Evolutionary conservation across 2,329 filamentous ascomycete genomes (phyloP), one percentile per base, ranked within the genome.

Genomic region (Colletotrichum tofieldiae): DNA sequence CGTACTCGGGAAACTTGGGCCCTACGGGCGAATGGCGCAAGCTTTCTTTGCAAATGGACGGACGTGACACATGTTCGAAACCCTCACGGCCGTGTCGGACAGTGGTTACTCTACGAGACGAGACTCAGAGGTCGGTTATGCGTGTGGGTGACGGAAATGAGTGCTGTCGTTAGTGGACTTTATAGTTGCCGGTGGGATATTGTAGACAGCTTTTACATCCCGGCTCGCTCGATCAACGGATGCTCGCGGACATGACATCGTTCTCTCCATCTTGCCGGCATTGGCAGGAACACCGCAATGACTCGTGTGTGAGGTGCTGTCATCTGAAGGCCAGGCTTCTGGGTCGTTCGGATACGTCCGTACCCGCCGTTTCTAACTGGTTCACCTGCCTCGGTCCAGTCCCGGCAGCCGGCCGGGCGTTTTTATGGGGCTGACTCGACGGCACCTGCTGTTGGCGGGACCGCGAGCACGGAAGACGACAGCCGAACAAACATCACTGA

Each of bases 241-340:
- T 0, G 37, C 20, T 26, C 23, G 26, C 29, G 51, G 62, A 47
- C 51, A 47, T 56, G 11, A 37, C 0, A 14, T 32, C 23, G 23
- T 26, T 26, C 23, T 51, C 29, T n/a, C 35, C 14, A 55, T 35
- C 4, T 32, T 32, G 29, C 29, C 29, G 29, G 29, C 29, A 32
- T 32, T 32, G 11, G 26, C 35, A 14, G n/a, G 52, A 56, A 6
- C 20, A 29, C 52, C 2, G 11, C 5, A 16, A 41, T 64, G 61
- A 43, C 61, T 64, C 37, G 49, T 29, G 49, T 29, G 26, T 1
- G 23, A 14, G 47, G 45, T 32, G 61, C 49, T 64, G 49, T 41
- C 49, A 43, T 54, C 61, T 29, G 16, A 29, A 32, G 18, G 8
- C 35, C 16, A 7, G 29, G 32, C 41, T 63, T 26, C n/a, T 43